Evolutionary conservation across 768 basidiomycete genomes (phyloP).

Genomic region (Bullera alba): DNA sequence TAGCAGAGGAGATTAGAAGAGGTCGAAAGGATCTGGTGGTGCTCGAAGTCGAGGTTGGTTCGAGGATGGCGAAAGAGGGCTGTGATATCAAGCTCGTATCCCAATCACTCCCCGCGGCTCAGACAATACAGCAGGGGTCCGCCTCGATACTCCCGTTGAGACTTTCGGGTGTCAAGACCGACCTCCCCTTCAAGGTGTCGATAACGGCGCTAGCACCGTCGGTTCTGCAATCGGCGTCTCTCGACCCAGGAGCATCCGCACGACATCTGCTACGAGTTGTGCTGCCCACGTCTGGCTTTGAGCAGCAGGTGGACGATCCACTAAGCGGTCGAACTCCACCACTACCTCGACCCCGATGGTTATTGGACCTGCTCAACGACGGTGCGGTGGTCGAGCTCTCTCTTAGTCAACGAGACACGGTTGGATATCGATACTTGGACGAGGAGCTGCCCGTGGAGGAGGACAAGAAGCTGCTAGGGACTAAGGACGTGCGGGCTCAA

Average conservation of each 20-base stretch:
- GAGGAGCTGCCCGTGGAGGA: constrained; percentile 46
- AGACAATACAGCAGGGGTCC: constrained; percentile 50
- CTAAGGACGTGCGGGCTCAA: constrained; percentile 10
- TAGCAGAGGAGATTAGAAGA: constrained; percentile 42
- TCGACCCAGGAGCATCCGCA: constrained; percentile 52
- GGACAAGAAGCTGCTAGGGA: constrained; percentile 33
- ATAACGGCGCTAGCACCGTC: constrained; percentile 75
- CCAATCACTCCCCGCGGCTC: constrained; percentile 45
- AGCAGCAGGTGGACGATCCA: constrained; percentile 71
- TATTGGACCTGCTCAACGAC: constrained; percentile 54
- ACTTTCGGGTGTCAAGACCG: constrained; percentile 10
- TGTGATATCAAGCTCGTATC: constrained; percentile 47
- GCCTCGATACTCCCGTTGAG: constrained; percentile 19
- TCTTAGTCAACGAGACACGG: constrained; percentile 41
- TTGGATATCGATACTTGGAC: constrained; percentile 17
- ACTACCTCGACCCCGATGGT: constrained; percentile 58
- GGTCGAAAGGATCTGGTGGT: constrained; percentile 63
- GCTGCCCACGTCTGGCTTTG: constrained; percentile 73
- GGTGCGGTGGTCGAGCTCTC: constrained; percentile 57
- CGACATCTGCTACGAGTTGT: constrained; percentile 71
- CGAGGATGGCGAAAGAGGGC: constrained; percentile 43
- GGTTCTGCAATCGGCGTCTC: constrained; percentile 57
- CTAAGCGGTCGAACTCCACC: constrained; percentile 54
- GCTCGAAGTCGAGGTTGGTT: constrained; percentile 51
- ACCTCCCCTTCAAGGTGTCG: constrained; percentile 48